phyloP scores from a whole-genome alignment of 306 rosid genomes.

The Lathyrus aphaca region DNA sequence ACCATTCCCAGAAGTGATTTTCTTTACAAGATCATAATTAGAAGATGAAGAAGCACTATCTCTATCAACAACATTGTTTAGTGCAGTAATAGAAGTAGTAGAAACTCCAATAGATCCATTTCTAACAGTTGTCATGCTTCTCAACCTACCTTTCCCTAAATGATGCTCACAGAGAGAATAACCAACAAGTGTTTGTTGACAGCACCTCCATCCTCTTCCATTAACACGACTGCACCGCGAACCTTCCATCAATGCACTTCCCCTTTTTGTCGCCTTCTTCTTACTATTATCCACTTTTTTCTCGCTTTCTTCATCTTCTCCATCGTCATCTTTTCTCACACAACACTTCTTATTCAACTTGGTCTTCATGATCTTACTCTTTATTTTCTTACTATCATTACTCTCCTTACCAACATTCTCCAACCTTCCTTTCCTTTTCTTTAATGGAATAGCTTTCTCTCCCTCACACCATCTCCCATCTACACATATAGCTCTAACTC shows the following conservation, averaged over 20 bases:
- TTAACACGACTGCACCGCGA: slow-evolving; percentile 98
- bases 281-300: neutral
- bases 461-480: slow-evolving; percentile 66
- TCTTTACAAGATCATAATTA: slow-evolving; percentile 33
- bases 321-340: neutral
- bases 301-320: slow-evolving; percentile 17
- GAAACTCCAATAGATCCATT: slow-evolving; percentile 44
- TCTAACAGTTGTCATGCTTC: slow-evolving; percentile 85
- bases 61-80: slow-evolving; percentile 16
- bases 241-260: slow-evolving; percentile 71
- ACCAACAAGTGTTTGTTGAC: slow-evolving; percentile 91
- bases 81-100: neutral
- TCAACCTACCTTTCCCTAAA: slow-evolving; percentile 84
- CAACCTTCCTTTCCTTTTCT: slow-evolving; percentile 70
- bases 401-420: slow-evolving; percentile 20
- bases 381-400: slow-evolving; percentile 33
- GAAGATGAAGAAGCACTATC: slow-evolving; percentile 18
- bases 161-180: slow-evolving; percentile 98
- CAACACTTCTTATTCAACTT: slow-evolving; percentile 61
- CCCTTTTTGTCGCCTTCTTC: slow-evolving; percentile 27
- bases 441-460: slow-evolving; percentile 72
- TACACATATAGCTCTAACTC: neutral
- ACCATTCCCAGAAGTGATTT: neutral
- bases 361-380: slow-evolving; percentile 47
- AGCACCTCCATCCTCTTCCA: slow-evolving; percentile 97